phyloP scores from a whole-genome alignment of 2,329 filamentous ascomycete species.

The Penicillium paneum region DNA sequence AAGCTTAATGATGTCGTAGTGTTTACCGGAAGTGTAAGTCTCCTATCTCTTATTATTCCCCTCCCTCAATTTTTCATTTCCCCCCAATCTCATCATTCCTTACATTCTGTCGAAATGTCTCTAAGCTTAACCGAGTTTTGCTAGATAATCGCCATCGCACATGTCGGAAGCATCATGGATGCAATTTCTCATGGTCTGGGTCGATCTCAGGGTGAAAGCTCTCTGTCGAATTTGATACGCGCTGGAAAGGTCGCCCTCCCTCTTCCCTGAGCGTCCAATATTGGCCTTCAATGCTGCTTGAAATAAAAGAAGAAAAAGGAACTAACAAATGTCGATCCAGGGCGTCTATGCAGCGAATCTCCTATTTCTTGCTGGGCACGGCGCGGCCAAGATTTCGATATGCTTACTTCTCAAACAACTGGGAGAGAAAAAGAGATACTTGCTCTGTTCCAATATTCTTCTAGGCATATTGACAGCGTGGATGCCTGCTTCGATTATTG shows the following conservation, averaged over 20 bases:
- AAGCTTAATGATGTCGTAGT: neutral
- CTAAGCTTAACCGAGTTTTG: neutral
- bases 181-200: neutral
- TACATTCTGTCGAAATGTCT: neutral
- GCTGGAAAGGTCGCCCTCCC: neutral
- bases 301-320: no score
- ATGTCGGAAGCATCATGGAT: neutral
- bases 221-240: neutral
- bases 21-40: neutral
- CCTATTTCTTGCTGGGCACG: neutral
- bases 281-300: neutral
- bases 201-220: neutral
- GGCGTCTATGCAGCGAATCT: neutral
- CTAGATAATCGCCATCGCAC: neutral
- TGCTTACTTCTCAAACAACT: neutral
- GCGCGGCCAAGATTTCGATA: neutral
- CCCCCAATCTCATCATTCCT: neutral
- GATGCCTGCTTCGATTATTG: neutral
- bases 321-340: neutral
- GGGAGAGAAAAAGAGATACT: neutral
- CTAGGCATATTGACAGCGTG: neutral
- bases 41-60: neutral
- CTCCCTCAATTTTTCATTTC: neutral
- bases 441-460: neutral
- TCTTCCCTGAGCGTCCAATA: neutral